These are phyloP conservation scores for Cordyceps militaris DNA, from an alignment of 2,329 filamentous ascomycete genomes.

Conservation along the genomic window DNA sequence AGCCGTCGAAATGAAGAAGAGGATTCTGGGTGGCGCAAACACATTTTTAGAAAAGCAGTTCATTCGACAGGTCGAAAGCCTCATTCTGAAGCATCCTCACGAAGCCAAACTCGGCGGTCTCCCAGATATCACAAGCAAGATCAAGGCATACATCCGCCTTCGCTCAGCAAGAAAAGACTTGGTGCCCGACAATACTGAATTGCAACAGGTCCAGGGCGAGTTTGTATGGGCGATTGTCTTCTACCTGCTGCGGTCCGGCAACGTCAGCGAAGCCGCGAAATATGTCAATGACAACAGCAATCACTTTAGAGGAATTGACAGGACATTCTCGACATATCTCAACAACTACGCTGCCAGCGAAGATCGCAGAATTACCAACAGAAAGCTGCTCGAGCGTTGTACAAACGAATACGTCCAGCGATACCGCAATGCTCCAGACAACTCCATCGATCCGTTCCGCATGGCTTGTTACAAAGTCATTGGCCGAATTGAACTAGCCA, in stretches of 20 bases:
- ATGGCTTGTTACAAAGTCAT: slow-evolving; percentile 98
- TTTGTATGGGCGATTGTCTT: slow-evolving; percentile 93
- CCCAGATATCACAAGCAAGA: slow-evolving; percentile 81
- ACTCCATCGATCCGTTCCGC: slow-evolving; percentile 86
- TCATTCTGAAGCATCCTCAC: slow-evolving; percentile 74
- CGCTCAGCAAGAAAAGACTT: slow-evolving; percentile 75
- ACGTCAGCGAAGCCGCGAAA: slow-evolving; percentile 73
- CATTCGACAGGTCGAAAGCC: slow-evolving; percentile 65
- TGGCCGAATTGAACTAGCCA: slow-evolving; percentile 64
- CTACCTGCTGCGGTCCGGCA: slow-evolving; percentile 79
- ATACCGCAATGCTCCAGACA: slow-evolving; percentile 73
- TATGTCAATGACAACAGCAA: slow-evolving; percentile 76
- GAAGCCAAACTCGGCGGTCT: slow-evolving; percentile 87
- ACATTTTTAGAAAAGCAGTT: slow-evolving; percentile 76
- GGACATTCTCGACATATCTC: slow-evolving; percentile 83
- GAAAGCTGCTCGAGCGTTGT: slow-evolving; percentile 78
- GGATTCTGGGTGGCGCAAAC: slow-evolving; percentile 73
- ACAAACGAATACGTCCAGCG: slow-evolving; percentile 85
- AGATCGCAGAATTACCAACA: slow-evolving; percentile 65
- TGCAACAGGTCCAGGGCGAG: slow-evolving; percentile 74
- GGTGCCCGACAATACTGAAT: slow-evolving; percentile 69
- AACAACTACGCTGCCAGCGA: slow-evolving; percentile 71
- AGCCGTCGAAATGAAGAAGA: slow-evolving; percentile 63
- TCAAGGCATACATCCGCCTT: slow-evolving; percentile 85
- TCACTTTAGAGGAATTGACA: slow-evolving; percentile 83